Evolutionary conservation across 257 asterid genomes (phyloP).

Genomic region (Gentiana macrophylla): DNA sequence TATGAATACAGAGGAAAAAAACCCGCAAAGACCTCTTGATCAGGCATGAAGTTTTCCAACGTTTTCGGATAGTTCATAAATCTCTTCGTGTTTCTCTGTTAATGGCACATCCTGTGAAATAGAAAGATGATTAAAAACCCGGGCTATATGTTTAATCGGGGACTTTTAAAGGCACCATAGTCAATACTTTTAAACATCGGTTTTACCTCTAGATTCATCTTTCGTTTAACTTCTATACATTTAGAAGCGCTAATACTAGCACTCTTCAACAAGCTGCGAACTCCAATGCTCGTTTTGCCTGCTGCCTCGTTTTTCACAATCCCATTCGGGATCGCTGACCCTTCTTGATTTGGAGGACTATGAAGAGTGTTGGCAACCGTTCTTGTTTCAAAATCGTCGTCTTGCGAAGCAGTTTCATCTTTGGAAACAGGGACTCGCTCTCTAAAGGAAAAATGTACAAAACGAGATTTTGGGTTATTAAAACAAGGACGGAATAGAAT

Average conservation of each 20-base stretch:
- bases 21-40: neutral
- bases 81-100: constrained; percentile 22
- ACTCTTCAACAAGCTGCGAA: constrained; percentile 89
- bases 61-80: constrained; percentile 23
- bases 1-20: too few relatives aligned
- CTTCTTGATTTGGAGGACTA: constrained; percentile 5
- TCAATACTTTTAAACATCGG: neutral
- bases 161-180: too few relatives aligned
- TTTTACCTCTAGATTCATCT: constrained; percentile 49
- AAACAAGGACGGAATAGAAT: too few relatives aligned
- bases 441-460: constrained; percentile 21
- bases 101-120: constrained; percentile 24
- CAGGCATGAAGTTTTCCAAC: constrained; percentile 20
- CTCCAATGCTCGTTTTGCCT: constrained; percentile 27
- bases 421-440: constrained; percentile 83
- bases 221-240: constrained; percentile 56
- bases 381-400: constrained; percentile 4
- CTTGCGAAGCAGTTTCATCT: constrained; percentile 35
- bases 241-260: constrained; percentile 88
- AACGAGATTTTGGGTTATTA: too few relatives aligned
- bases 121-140: too few relatives aligned
- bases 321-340: constrained; percentile 19
- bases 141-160: too few relatives aligned
- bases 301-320: constrained; percentile 22
- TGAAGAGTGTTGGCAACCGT: constrained; percentile 36